These are phyloP conservation scores for Paramecium sonneborni DNA, from an alignment of 73 alveolate species.

Conservation along the genomic window DNA sequence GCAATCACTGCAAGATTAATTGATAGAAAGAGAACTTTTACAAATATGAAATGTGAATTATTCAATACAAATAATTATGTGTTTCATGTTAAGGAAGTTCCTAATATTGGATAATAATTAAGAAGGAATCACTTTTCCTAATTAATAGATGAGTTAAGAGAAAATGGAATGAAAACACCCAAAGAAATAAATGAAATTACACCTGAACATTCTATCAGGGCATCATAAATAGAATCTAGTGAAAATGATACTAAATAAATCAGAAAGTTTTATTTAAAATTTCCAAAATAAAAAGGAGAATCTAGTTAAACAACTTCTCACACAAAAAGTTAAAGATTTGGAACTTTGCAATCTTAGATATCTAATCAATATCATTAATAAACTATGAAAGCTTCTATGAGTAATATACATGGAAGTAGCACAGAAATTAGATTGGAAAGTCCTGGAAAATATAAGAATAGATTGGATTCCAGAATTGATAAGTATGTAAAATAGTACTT, in stretches of 20 bases:
- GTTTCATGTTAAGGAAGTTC: neutral
- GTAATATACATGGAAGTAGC: neutral
- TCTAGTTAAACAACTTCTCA: neutral
- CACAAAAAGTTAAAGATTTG: neutral
- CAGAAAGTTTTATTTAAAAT: neutral
- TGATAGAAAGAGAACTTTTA: neutral
- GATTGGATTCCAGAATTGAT: neutral
- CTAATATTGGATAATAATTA: neutral
- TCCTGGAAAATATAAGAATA: neutral
- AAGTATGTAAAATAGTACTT: neutral
- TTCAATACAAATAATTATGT: neutral
- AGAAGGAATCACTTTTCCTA: neutral
- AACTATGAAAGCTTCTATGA: neutral
- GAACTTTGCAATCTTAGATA: neutral
- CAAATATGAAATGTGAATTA: neutral
- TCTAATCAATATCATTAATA: neutral
- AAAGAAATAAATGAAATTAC: neutral
- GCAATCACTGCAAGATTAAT: neutral
- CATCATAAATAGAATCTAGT: neutral
- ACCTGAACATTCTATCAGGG: neutral
- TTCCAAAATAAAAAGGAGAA: neutral
- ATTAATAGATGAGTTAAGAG: neutral
- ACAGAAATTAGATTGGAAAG: neutral
- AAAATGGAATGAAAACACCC: neutral
- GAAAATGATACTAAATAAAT: neutral